Conservation (phyloP, 169 alveolate genomes). For the Eimeria sp. region DNA sequence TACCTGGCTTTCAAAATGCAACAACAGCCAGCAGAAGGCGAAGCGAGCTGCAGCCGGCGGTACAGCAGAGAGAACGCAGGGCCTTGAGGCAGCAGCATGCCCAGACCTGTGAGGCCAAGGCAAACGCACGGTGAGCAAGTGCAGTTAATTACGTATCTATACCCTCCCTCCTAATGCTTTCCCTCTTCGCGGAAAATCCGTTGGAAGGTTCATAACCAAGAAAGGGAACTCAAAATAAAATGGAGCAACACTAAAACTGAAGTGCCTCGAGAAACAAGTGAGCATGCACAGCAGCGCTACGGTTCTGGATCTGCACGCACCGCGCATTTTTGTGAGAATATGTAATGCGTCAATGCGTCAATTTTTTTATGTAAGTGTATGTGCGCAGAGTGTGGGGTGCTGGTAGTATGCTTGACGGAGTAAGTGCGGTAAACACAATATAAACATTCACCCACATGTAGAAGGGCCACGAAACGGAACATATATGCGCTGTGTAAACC, state of each 20-base stretch:
- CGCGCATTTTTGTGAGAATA: not conserved
- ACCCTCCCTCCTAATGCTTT: not conserved
- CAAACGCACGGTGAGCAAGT: not conserved
- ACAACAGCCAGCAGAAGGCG: conserved; percentile 48
- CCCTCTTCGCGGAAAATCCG: not conserved
- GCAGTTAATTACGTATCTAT: not conserved
- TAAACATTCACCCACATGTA: not conserved
- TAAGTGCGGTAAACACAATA: not conserved
- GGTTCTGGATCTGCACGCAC: not conserved
- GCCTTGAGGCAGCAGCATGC: conserved; percentile 75
- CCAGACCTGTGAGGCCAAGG: conserved; percentile 9
- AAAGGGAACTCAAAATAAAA: not conserved
- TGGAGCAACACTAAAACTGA: not conserved
- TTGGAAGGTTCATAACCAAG: not conserved
- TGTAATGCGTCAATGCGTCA: not conserved
- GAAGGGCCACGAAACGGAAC: not conserved
- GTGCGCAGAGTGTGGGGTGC: not conserved
- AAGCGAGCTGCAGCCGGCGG: conserved; percentile 66
- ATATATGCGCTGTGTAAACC: not conserved
- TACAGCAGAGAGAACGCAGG: conserved; percentile 48
- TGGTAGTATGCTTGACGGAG: not conserved
- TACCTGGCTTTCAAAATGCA: conserved; percentile 14
- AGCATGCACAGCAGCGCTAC: not conserved
- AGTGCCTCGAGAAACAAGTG: not conserved
- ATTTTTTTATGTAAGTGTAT: not conserved